Evolutionary conservation across 768 basidiomycete species (phyloP).

Genomic region (Podaxis rugospora): DNA sequence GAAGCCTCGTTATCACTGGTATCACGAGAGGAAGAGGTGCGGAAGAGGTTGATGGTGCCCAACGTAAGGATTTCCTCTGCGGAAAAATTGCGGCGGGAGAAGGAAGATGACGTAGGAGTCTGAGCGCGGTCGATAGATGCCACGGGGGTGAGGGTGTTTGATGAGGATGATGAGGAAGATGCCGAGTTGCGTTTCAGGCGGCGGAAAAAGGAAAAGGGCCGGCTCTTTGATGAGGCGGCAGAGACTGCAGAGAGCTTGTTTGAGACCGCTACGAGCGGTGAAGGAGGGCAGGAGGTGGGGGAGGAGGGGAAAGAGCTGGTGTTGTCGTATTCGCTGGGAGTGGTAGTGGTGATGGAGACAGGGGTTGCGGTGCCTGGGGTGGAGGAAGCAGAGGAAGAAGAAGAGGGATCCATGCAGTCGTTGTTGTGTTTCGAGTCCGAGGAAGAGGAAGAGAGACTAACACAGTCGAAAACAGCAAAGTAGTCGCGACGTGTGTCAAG

Average conservation of each 20-base stretch:
- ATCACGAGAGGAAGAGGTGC: slow-evolving; percentile 26
- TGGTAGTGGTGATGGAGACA: slow-evolving; percentile 16
- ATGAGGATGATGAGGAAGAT: slow-evolving; percentile 24
- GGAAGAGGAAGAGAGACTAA: slow-evolving; percentile 18
- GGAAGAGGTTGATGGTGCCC: slow-evolving; percentile 35
- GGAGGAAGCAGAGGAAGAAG: slow-evolving; percentile 14
- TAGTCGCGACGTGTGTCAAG: slow-evolving; percentile 6
- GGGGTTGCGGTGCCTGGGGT: slow-evolving; percentile 17
- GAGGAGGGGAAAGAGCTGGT: slow-evolving; percentile 9
- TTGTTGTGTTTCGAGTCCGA: slow-evolving; percentile 22
- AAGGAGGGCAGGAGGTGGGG: slow-evolving; percentile 3
- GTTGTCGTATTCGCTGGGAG: slow-evolving; percentile 21
- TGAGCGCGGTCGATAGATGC: slow-evolving; percentile 27
- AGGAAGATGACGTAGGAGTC: slow-evolving; percentile 12
- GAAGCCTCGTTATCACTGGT: slow-evolving; percentile 14
- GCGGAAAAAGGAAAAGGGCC: slow-evolving; percentile 20
- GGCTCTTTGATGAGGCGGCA: slow-evolving; percentile 16
- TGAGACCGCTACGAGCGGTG: slow-evolving; percentile 1
- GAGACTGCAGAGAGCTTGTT: slow-evolving; percentile 12
- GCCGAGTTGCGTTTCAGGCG: slow-evolving; percentile 24
- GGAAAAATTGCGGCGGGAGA: slow-evolving; percentile 23
- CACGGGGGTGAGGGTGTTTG: slow-evolving; percentile 34
- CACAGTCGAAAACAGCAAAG: slow-evolving; percentile 8
- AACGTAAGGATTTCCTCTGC: slow-evolving; percentile 33
- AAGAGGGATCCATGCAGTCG: slow-evolving; percentile 22